Base-by-base conservation (phyloP, 768 basidiomycete species). In the Boletus sp. region DNA sequence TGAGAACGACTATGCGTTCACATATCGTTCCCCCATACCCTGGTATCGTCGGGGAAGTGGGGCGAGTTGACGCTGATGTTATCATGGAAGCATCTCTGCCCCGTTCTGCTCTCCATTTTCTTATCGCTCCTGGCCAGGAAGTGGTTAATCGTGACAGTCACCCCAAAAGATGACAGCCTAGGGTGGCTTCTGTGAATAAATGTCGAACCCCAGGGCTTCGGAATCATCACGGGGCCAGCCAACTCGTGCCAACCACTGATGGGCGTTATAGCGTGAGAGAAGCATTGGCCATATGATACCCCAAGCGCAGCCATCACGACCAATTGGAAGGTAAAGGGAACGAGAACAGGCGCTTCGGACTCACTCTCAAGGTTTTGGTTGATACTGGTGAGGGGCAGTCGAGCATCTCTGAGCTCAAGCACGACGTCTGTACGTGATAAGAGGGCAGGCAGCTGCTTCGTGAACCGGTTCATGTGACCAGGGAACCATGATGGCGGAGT, bases 401-500 rank as follows among this genome's bases (percentile, higher is more conserved):
- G 83, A 13, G 94, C 84, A 74, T 99, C 96, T 65, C 96, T 81
- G 29, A 95, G 84, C 75, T 99, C 96, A 57, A 99, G 86, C 47
- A 98, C 90, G 51, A 98, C 84, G 65, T 94, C 88, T 33, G 91
- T 92, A 56, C 85, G 84, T 32, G 85, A 82, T 39, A 98, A 80
- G 54, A 93, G 75, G 19, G 79, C 74, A 19, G 93, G 90, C 40
- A 97, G 76, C 68, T 82, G 81, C 56, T 85, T 80, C 40, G 85
- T 81, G 68, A 96, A 96, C 64, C 85, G 83, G 72, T 84, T 87
- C 94, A 97, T 98, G 72, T 98, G 94, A 33, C 94, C 94, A 25
- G 92, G 92, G 74, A 87, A 96, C 93, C 93, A 97, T 79, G 93
- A 94, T 48, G 88, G 87, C 30, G 91, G 85, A 43, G 75, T 72